Percentiles rank a stretch among this genome's conserved stretches.
These are phyloP conservation scores for Pseudocercospora fuligena DNA, from an alignment of 2,329 filamentous ascomycete genomes.

Conservation along the genomic window DNA sequence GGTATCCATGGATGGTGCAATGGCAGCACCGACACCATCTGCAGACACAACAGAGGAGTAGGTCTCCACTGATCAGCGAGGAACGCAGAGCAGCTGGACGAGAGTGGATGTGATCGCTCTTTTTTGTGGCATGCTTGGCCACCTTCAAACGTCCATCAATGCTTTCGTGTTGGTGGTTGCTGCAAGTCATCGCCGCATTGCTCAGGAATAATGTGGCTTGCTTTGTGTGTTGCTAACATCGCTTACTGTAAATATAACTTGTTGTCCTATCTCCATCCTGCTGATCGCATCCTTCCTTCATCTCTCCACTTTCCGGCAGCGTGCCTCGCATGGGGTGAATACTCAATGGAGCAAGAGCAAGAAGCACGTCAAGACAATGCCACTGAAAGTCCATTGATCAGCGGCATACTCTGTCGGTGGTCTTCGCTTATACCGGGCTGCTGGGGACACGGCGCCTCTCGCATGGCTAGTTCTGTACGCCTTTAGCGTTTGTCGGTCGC, in stretches of 20 bases:
- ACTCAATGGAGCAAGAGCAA: not conserved
- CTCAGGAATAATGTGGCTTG: slow-evolving; percentile 2
- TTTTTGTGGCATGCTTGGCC: not conserved
- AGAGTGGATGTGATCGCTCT: not conserved
- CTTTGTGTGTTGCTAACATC: not conserved
- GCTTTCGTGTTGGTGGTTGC: not conserved
- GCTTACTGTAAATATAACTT: not conserved
- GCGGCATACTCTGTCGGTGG: no score
- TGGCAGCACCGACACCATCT: not conserved
- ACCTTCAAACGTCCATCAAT: not conserved
- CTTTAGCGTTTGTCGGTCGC: not conserved
- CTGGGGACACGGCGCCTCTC: not conserved
- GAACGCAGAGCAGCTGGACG: not conserved
- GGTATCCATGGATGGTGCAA: not conserved
- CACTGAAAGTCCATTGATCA: not conserved
- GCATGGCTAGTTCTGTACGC: not conserved
- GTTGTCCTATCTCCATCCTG: not conserved
- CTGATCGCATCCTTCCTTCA: not conserved
- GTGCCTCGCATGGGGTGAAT: not conserved
- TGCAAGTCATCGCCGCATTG: not conserved
- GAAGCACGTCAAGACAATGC: not conserved
- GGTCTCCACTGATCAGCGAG: no score
- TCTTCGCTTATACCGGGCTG: not conserved
- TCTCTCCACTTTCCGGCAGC: not conserved
- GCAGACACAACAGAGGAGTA: not conserved